Conservation (phyloP, 192 early-diverging fungal species). For the Piromyces finnis region DNA sequence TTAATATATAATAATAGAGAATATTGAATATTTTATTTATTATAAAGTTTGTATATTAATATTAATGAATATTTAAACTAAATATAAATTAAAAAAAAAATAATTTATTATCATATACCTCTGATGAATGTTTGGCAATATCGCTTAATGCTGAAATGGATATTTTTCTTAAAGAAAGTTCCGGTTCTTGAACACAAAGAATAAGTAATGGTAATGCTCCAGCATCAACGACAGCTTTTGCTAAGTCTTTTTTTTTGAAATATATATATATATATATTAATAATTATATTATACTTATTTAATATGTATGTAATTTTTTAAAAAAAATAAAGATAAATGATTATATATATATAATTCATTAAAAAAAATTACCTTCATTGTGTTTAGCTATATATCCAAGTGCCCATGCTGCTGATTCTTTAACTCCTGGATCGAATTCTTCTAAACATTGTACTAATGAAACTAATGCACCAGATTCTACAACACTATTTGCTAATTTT, state of each 20-base stretch:
- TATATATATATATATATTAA: too few species aligned
- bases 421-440: slow-evolving; percentile 44
- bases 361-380: slow-evolving; percentile 26
- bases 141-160: slow-evolving; percentile 34
- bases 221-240: slow-evolving; percentile 37
- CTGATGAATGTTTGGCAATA: slow-evolving; percentile 33
- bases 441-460: slow-evolving; percentile 32
- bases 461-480: slow-evolving; percentile 26
- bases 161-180: slow-evolving; percentile 25
- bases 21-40: too few species aligned
- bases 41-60: too few species aligned
- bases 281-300: too few species aligned
- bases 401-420: slow-evolving; percentile 37
- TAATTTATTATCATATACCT: slow-evolving; percentile 8
- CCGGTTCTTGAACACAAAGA: slow-evolving; percentile 34
- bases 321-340: too few species aligned
- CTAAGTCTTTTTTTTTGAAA: too few species aligned
- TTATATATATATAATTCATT: too few species aligned
- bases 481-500: slow-evolving; percentile 29
- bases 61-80: too few species aligned
- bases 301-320: too few species aligned
- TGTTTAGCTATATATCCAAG: slow-evolving; percentile 40
- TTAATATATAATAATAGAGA: too few species aligned
- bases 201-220: slow-evolving; percentile 29
- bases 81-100: background rate